A percentile compares a stretch with the other conserved stretches of the same genome.
Conservation (phyloP, 2,329 filamentous ascomycete species). For the Uncinocarpus reesii region DNA sequence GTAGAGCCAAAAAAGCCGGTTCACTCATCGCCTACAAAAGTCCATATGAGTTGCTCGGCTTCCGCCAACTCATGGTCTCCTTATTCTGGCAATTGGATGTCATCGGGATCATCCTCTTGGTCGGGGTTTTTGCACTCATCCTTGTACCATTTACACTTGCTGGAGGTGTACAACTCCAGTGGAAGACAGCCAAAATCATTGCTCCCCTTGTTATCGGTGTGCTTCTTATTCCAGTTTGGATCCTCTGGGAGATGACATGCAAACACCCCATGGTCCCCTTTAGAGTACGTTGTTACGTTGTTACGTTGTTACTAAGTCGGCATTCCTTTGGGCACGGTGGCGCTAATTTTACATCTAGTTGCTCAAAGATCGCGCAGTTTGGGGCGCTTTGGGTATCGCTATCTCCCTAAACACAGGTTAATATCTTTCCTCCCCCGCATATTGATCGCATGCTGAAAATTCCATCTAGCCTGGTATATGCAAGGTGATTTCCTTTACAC, state of each 20-base stretch:
- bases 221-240: slow-evolving; percentile 40
- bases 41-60: slow-evolving; percentile 36
- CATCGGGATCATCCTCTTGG: slow-evolving; percentile 44
- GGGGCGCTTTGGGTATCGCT: slow-evolving; percentile 52
- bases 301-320: background rate
- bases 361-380: slow-evolving; percentile 54
- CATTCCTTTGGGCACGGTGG: background rate
- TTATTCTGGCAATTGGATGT: slow-evolving; percentile 50
- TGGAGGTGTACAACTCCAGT: slow-evolving; percentile 40
- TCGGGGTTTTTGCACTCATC: slow-evolving; percentile 44
- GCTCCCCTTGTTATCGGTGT: slow-evolving; percentile 45
- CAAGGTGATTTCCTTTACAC: slow-evolving; percentile 57
- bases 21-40: slow-evolving; percentile 39
- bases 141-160: slow-evolving; percentile 50
- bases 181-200: slow-evolving; percentile 44
- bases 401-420: slow-evolving; percentile 44
- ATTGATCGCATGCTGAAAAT: background rate
- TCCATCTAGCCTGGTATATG: slow-evolving; percentile 43
- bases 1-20: slow-evolving; percentile 45
- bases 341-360: slow-evolving; percentile 25
- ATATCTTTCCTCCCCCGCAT: background rate
- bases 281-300: slow-evolving; percentile 23
- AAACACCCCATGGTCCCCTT: slow-evolving; percentile 51
- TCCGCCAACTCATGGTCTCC: slow-evolving; percentile 29
- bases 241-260: slow-evolving; percentile 46